Evolutionary conservation across 2,329 filamentous ascomycete species (phyloP), one percentile per base, ranked within the genome.

Genomic region (Fusarium sublunatum): DNA sequence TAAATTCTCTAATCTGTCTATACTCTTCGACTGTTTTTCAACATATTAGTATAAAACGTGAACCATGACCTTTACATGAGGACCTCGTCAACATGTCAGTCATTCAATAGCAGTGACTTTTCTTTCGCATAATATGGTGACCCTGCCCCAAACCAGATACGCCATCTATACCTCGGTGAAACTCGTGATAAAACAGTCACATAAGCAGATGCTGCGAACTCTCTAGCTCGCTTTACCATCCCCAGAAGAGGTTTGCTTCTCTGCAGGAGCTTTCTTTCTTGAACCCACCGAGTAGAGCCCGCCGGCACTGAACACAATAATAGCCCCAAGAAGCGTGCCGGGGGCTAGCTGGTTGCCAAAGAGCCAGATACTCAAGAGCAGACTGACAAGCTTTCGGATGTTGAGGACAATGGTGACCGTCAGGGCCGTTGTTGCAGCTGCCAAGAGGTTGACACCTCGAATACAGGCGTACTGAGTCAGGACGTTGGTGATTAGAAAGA

Each of bases 371-470:
- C 93, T 97, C 56, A 98, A 76, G 61, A 98, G 80, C 59, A 98
- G 84, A 70, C 93, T 97, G 52, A 97, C 90, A 19, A 99, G 82
- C 77, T 99, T 99, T 68, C 95, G 86, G 58, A 99, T 91, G 74
- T 98, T 99, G 58, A 99, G 82, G 43, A 98, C 93, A 69, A 99
- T 96, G 2, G 94, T 97, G 24, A 99, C 95, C 0, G 95, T 98
- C 52, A 99, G 83, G 0, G 95, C 96, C 4, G 93, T 94, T 4
- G 92, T 92, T 51, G 89, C 90, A 1, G 94, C 91, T 2, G 92
- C 93, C 5, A 99, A 83, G n/a, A 97, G 84, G 69, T 98, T 98
- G 54, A 99, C 95, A 2, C 95, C 95, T 4, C 93, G 91, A 64
- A 99, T 98, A 76, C 95, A 99, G 24, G 93, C 86, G 71, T 97